Evolutionary conservation across 164 flowering plant genomes (phyloP).

Genomic region (Tinospora cordifolia): DNA sequence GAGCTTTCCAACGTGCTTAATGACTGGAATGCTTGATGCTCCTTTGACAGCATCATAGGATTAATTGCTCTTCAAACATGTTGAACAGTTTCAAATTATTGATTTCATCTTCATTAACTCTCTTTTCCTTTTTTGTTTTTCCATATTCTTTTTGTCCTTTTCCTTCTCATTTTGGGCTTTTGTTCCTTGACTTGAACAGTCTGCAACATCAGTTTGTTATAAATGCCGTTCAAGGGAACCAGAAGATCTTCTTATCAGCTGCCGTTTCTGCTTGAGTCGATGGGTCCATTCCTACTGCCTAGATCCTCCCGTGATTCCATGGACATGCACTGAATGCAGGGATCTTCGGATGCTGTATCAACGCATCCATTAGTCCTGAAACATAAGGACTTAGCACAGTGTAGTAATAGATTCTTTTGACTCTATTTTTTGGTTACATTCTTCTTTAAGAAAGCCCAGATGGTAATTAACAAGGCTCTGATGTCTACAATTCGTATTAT

Average conservation of each 20-base stretch:
- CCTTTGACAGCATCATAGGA: no score
- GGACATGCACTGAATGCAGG: slow-evolving; percentile 72
- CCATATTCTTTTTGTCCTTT: neutral
- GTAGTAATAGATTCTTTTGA: neutral
- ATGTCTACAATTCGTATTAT: no score
- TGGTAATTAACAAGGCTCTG: neutral
- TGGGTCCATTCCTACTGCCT: slow-evolving; percentile 71
- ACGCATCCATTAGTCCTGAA: slow-evolving; percentile 10
- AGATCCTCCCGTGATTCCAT: slow-evolving; percentile 76
- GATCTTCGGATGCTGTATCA: slow-evolving; percentile 44
- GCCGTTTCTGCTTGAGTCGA: slow-evolving; percentile 48
- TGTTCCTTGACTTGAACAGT: slow-evolving; percentile 23
- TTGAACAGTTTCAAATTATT: neutral
- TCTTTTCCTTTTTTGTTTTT: no score
- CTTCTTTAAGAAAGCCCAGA: neutral
- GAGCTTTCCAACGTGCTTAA: no score
- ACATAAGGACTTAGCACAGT: neutral
- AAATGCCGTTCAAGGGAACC: slow-evolving; percentile 58
- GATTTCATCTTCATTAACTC: neutral
- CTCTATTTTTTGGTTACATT: neutral
- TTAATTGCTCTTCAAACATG: neutral
- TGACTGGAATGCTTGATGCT: neutral
- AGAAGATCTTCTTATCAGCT: slow-evolving; percentile 60
- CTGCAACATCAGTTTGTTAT: slow-evolving; percentile 34
- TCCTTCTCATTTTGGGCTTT: neutral